Evolutionary conservation across 2,329 filamentous ascomycete genomes (phyloP), one percentile per base, ranked within the genome.

Genomic region (Sporothrix variecibatus): DNA sequence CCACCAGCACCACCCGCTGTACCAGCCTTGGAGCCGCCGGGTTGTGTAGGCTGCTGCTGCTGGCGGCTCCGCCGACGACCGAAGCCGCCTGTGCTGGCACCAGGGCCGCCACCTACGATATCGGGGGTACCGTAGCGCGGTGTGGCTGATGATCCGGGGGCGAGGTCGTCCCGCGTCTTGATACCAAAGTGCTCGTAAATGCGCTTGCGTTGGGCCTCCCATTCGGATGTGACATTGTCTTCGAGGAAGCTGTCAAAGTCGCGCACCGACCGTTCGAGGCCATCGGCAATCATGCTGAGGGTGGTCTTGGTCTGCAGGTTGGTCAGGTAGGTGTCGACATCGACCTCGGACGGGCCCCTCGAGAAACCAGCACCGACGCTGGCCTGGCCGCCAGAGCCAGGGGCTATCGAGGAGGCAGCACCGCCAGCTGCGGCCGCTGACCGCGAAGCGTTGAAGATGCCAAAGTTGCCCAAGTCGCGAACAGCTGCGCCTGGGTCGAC

Each of bases 111-210:
- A n/a, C 53, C 73, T 4, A 68, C 70, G 4, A 83, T 80, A 43
- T 75, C 72, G 60, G 76, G 73, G 49, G 73, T 75, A 56, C 75
- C 77, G 40, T 64, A 74, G 17, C 75, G 75, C 43, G 73, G 65
- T 5, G 74, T 67, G 1, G 46, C 71, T 40, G 73, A 70, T 65
- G 81, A 7, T 17, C 65, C 72, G 7, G 31, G 17, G 26, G 78
- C 78, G 8, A 80, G 75, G 43, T 87, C 86, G 67, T 90, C 88
- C 31, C 85, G 85, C 6, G 88, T 85, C 80, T 90, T 92, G 80
- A 99, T 92, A 17, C 96, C 96, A 82, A 99, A 98, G 82, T 99
- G 96, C 79, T 97, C 91, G 83, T 98, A 98, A 77, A 99, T 97
- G 77, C 91, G 91, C 82, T 93, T 94, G 76, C 95, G 92, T 84